Evolutionary conservation across 306 rosid genomes (phyloP), one percentile per base, ranked within the genome.

Genomic region (Amphicarpaea edgeworthii): DNA sequence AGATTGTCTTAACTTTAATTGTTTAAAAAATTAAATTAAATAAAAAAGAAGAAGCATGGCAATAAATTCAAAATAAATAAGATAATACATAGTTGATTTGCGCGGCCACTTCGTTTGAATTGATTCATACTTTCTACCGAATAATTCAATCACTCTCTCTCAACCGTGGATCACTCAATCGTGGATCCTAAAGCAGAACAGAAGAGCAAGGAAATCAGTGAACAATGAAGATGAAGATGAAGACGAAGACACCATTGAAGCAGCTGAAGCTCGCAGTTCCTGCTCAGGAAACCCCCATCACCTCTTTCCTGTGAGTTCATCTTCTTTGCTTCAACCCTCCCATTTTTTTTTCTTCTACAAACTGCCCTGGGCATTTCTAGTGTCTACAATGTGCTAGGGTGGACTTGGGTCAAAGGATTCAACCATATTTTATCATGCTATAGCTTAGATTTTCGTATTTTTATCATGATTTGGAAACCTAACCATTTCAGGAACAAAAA

Each of bases 211-310:
- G n/a, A 26, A 26, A 26, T 26, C 30, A 26, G 30, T 12, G 40
- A 60, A 32, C 7, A 28, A 66, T 23, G 1, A 76, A 68, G 61
- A 66, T 23, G 1, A 76, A 68, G 61, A 93, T 92, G 99, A 92
- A 92, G 90, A 85, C 91, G 41, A 96, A 87, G 87, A 82, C 87
- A 70, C 98, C 98, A 64, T 81, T 88, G 86, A 95, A 82, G 90
- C 97, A 84, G 61, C 96, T 96, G 68, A 90, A 90, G 86, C 98
- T 95, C 58, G 83, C 90, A 2, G 97, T 89, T 83, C 97, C 97
- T 12, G 90, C 84, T 83, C 97, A 95, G 80, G 86, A 92, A 89
- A 82, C 90, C 61, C 78, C 90, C 28, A 95, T 92, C 76, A 70
- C 87, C 19, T 90, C 96, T 12, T 96, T 96, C 85, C 64, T 96